These are phyloP conservation scores for Globisporangium middletonii DNA, from an alignment of 352 stramenopile species.

Conservation along the genomic window DNA sequence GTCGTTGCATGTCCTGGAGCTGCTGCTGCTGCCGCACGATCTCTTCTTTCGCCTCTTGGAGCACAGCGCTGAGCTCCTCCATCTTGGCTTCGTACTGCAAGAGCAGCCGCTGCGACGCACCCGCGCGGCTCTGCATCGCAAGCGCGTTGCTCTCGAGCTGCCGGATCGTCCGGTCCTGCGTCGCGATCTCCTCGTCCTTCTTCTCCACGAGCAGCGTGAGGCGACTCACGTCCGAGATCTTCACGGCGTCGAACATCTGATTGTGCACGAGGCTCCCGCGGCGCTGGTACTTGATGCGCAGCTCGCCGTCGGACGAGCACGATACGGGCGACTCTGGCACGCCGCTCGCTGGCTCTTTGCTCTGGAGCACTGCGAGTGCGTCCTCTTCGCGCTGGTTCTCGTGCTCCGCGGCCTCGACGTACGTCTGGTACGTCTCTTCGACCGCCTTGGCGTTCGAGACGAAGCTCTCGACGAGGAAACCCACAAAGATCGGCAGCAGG, in stretches of 20 bases:
- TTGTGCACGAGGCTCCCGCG: slow-evolving; percentile 64
- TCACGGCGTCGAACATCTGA: slow-evolving; percentile 80
- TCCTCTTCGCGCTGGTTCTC: slow-evolving; percentile 33
- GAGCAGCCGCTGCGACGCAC: slow-evolving; percentile 56
- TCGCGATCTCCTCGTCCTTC: slow-evolving; percentile 60
- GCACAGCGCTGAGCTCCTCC: slow-evolving; percentile 56
- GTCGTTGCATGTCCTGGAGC: neutral
- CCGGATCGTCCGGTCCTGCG: slow-evolving; percentile 60
- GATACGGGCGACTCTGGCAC: slow-evolving; percentile 21
- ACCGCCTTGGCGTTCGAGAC: slow-evolving; percentile 69
- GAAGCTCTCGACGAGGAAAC: slow-evolving; percentile 84
- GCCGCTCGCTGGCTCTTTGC: slow-evolving; percentile 16
- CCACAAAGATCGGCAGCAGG: slow-evolving; percentile 76
- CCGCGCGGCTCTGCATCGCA: slow-evolving; percentile 57
- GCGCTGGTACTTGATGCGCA: slow-evolving; percentile 66
- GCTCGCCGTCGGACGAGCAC: slow-evolving; percentile 33
- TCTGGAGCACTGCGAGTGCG: slow-evolving; percentile 47
- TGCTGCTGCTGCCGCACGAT: slow-evolving; percentile 19
- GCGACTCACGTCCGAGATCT: slow-evolving; percentile 65
- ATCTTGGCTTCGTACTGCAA: slow-evolving; percentile 70
- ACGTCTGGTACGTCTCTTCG: slow-evolving; percentile 60
- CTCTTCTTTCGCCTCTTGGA: slow-evolving; percentile 49
- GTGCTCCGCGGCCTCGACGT: slow-evolving; percentile 32
- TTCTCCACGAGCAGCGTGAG: slow-evolving; percentile 61
- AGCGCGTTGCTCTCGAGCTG: slow-evolving; percentile 63